Conservation (phyloP, 306 rosid species). For the Neltuma alba region DNA sequence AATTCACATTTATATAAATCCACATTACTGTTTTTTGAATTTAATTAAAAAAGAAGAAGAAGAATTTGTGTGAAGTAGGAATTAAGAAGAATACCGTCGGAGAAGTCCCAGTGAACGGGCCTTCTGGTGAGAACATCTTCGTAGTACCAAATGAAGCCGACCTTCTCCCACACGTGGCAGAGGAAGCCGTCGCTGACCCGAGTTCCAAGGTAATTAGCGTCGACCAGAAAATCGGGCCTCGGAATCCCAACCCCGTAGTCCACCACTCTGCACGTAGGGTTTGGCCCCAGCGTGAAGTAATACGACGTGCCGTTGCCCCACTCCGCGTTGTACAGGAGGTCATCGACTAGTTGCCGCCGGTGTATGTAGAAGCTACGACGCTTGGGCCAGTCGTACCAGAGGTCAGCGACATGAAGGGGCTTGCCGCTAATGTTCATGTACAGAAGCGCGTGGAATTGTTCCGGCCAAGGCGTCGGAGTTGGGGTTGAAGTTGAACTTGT, state of each 20-base stretch:
- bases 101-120: constrained; percentile 53
- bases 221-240: constrained; percentile 52
- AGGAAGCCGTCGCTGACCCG: constrained; percentile 48
- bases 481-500: constrained; percentile 26
- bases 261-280: constrained; percentile 28
- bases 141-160: constrained; percentile 46
- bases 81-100: constrained; percentile 12
- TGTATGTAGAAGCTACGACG: constrained; percentile 53
- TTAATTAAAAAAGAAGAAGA: too few species aligned
- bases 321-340: constrained; percentile 43
- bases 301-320: constrained; percentile 64
- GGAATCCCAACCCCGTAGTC: constrained; percentile 52
- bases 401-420: constrained; percentile 47
- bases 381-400: constrained; percentile 63
- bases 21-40: too few species aligned
- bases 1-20: too few species aligned
- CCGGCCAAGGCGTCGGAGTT: constrained; percentile 51
- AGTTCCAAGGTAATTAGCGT: constrained; percentile 54
- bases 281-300: constrained; percentile 41
- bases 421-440: constrained; percentile 43
- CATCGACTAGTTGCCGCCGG: constrained; percentile 42
- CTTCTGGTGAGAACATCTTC: constrained; percentile 41
- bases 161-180: constrained; percentile 50
- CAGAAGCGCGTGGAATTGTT: constrained; percentile 56
- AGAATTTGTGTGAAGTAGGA: not conserved